Evolutionary conservation across 2,329 filamentous ascomycete genomes (phyloP).

Genomic region (Tolypocladium endophyticum): DNA sequence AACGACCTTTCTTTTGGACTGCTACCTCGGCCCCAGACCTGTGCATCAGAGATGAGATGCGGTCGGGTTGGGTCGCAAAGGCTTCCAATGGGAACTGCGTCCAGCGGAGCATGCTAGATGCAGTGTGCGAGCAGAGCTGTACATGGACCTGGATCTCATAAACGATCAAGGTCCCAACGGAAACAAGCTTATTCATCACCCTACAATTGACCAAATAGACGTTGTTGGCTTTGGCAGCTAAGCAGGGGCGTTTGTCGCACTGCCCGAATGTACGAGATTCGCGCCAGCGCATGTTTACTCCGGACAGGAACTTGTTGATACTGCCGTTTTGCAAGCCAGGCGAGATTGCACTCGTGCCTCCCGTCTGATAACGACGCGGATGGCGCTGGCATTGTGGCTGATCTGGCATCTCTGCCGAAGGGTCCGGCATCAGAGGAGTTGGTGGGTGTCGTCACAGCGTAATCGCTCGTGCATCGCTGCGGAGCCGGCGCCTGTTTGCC

Average conservation of each 20-base stretch:
- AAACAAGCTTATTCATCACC: neutral
- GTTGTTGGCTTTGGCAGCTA: neutral
- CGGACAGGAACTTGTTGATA: neutral
- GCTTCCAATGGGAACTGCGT: conserved; percentile 1
- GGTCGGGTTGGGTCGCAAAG: neutral
- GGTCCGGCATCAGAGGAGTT: neutral
- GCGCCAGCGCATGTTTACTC: neutral
- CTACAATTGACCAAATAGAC: neutral
- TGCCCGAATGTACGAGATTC: too few species aligned
- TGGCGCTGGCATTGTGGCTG: neutral
- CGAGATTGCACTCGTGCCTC: neutral
- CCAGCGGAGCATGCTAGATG: conserved; percentile 1
- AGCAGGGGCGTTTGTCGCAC: neutral
- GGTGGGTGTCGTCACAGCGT: neutral
- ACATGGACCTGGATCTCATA: neutral
- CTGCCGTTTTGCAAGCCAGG: neutral
- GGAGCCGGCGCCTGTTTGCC: neutral
- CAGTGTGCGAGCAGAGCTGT: neutral
- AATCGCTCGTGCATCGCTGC: neutral
- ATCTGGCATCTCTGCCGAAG: neutral
- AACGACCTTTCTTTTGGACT: neutral
- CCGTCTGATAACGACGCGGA: neutral
- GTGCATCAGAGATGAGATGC: neutral
- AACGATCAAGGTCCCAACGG: neutral
- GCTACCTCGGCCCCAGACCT: neutral